Evolutionary conservation across 2,329 filamentous ascomycete species (phyloP).

Genomic region (Sporothrix pallida): DNA sequence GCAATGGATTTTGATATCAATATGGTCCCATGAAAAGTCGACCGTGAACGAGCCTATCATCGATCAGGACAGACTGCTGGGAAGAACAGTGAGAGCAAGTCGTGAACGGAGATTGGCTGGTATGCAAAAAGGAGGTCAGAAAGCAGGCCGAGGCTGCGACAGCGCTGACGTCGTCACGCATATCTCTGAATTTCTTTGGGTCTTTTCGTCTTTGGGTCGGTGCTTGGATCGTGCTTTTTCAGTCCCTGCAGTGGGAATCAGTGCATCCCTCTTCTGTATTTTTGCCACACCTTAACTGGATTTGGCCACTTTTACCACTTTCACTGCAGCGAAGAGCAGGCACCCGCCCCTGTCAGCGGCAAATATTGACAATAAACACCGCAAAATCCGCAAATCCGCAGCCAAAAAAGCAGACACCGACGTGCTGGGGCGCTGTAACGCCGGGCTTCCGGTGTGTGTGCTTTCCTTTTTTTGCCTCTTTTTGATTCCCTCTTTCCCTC

Average conservation of each 20-base stretch:
- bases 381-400: neutral
- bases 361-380: neutral
- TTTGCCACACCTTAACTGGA: neutral
- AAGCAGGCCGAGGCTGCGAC: conserved; percentile 1
- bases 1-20: neutral
- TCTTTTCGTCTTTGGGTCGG: too few species aligned
- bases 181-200: conserved; percentile 4
- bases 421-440: neutral
- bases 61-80: neutral
- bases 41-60: conserved; percentile 1
- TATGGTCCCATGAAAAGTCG: neutral
- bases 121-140: neutral
- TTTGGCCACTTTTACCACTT: neutral
- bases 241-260: neutral
- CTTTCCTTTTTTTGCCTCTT: too few species aligned
- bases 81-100: neutral
- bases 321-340: neutral
- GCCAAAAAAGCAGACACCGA: neutral
- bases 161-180: conserved; percentile 24
- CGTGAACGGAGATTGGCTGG: conserved; percentile 12
- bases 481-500: too few species aligned
- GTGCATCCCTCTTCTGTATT: neutral
- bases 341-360: conserved; percentile 18
- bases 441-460: conserved; percentile 20
- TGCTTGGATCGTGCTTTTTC: too few species aligned